Evolutionary conservation across 2,329 filamentous ascomycete species (phyloP).

Genomic region (Aurifilum marmelostoma): DNA sequence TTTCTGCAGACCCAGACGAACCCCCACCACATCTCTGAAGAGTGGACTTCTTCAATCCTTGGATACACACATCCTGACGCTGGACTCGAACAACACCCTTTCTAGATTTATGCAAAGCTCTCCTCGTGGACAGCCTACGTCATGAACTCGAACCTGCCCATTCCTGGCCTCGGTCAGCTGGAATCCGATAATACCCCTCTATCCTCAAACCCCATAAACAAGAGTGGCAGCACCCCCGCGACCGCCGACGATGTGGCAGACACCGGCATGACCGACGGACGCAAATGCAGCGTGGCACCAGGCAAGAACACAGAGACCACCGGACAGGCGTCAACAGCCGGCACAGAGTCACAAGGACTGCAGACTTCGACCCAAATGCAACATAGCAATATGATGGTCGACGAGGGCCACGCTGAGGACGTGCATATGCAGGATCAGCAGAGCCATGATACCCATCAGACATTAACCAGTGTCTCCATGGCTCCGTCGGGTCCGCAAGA

Average conservation of each 20-base stretch:
- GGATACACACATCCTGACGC: not conserved
- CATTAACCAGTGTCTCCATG: not conserved
- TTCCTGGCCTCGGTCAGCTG: conserved; percentile 39
- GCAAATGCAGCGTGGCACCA: not conserved
- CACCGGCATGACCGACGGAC: conserved; percentile 13
- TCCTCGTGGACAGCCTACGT: not conserved
- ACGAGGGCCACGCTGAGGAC: conserved; percentile 1
- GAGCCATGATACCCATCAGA: not conserved
- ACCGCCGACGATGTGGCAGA: conserved; percentile 19
- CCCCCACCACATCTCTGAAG: not conserved
- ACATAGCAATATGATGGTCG: not conserved
- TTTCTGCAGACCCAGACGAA: not conserved
- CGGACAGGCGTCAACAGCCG: not conserved
- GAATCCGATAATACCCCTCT: conserved; percentile 33
- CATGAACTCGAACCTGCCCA: conserved; percentile 31
- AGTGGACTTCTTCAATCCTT: not conserved
- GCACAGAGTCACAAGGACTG: not conserved
- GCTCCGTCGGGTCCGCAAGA: not conserved
- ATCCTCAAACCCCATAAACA: conserved; percentile 31
- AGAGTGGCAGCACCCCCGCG: conserved; percentile 26
- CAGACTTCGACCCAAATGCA: not conserved
- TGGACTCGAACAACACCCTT: not conserved
- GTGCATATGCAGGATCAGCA: conserved; percentile 18
- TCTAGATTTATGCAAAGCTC: not conserved
- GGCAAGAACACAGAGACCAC: not conserved